Percentiles rank a stretch among this genome's conserved stretches.
These are phyloP conservation scores for Aspergillus incahuasiensis DNA, from an alignment of 495 filamentous ascomycete genomes.

Conservation along the genomic window DNA sequence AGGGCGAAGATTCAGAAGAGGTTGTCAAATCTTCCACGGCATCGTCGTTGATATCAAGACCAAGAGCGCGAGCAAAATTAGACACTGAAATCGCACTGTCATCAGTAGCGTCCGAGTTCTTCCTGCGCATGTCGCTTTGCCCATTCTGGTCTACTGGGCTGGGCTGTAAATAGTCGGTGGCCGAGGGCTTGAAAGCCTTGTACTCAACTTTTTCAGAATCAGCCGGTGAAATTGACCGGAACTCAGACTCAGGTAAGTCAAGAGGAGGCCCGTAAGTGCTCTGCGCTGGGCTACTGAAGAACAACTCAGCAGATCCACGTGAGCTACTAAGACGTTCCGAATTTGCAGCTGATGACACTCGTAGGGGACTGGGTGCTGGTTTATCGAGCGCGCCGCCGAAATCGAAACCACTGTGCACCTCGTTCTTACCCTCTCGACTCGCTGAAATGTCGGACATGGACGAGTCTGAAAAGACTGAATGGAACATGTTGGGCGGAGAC, in stretches of 20 bases:
- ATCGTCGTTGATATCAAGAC: conserved; percentile 30
- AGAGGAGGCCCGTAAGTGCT: conserved; percentile 12
- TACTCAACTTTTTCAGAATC: conserved; percentile 16
- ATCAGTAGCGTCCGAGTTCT: conserved; percentile 32
- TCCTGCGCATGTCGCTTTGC: conserved; percentile 11
- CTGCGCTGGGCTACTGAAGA: conserved; percentile 21
- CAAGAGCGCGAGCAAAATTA: conserved; percentile 38
- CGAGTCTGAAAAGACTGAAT: conserved; percentile 24
- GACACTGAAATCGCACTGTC: conserved; percentile 33
- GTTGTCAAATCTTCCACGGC: conserved; percentile 62
- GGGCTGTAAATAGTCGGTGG: conserved; percentile 16
- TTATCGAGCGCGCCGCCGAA: conserved; percentile 18
- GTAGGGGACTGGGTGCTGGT: conserved; percentile 2
- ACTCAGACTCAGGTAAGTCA: conserved; percentile 18
- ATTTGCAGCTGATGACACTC: conserved; percentile 17
- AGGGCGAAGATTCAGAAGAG: conserved; percentile 64
- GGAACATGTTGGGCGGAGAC: conserved; percentile 23
- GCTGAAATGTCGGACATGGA: conserved; percentile 22
- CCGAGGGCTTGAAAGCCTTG: conserved; percentile 16
- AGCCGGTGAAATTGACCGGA: conserved; percentile 9
- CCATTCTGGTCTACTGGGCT: conserved; percentile 9
- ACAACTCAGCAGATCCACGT: conserved; percentile 22
- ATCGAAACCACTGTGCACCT: conserved; percentile 30
- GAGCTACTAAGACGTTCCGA: conserved; percentile 20
- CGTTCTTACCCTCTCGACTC: conserved; percentile 19